Evolutionary conservation across 176 grass and related monocot species (phyloP).

Genomic region (Zizania latifolia): DNA sequence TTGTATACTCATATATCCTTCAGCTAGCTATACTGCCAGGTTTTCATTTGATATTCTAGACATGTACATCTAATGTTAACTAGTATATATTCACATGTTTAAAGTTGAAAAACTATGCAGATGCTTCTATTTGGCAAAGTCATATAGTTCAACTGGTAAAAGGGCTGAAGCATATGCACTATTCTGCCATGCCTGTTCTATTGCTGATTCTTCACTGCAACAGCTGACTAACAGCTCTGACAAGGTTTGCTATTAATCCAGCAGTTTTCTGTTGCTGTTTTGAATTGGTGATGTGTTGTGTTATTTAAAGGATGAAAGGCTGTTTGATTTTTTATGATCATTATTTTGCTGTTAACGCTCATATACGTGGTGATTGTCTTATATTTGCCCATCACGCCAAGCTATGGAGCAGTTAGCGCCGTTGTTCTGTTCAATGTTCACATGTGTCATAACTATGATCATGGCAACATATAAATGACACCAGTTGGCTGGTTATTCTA

Average conservation of each 20-base stretch:
- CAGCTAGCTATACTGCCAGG: neutral
- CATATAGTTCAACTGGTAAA: conserved; percentile 92
- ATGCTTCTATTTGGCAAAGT: conserved; percentile 96
- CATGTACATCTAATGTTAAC: neutral
- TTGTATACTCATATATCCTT: too few species aligned
- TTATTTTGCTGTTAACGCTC: neutral
- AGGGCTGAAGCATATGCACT: conserved; percentile 86
- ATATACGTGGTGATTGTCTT: neutral
- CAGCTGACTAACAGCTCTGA: conserved; percentile 55
- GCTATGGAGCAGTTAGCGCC: neutral
- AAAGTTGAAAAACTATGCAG: conserved; percentile 42
- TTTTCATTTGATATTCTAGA: neutral
- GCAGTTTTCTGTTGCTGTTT: neutral
- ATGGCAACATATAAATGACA: neutral
- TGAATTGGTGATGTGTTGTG: neutral
- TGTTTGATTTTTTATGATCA: neutral
- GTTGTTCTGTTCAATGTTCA: neutral
- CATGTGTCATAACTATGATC: neutral
- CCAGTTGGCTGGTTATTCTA: neutral
- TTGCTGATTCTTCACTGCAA: conserved; percentile 51
- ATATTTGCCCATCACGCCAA: neutral
- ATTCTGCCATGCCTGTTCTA: conserved; percentile 68
- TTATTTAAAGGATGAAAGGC: neutral
- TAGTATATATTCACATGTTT: conserved; percentile 8
- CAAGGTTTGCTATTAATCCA: conserved; percentile 43